phyloP scores from a whole-genome alignment of 371 early-diverging fungal genomes.

The Saksenaea oblongispora region DNA sequence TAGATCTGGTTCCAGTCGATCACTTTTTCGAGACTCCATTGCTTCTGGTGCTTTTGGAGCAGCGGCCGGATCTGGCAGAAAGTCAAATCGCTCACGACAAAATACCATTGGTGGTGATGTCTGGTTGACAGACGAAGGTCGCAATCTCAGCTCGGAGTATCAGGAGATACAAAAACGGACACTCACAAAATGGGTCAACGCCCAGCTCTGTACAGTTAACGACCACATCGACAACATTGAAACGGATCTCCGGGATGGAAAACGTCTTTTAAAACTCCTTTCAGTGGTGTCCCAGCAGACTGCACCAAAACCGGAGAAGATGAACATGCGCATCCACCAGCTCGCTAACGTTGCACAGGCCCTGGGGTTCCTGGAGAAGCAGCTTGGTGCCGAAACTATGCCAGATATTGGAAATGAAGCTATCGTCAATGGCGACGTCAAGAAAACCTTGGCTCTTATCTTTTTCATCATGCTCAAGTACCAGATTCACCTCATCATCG shows the following conservation, averaged over 20 bases:
- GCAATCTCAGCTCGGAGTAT: constrained; percentile 45
- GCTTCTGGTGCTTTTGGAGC: constrained; percentile 9
- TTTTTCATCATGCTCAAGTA: constrained; percentile 79
- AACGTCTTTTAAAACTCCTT: constrained; percentile 57
- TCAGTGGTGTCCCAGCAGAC: constrained; percentile 51
- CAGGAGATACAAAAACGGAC: constrained; percentile 74
- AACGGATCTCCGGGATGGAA: constrained; percentile 65
- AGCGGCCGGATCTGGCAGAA: constrained; percentile 6
- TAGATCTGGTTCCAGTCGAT: constrained; percentile 25
- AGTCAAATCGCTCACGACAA: constrained; percentile 8
- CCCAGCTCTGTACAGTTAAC: constrained; percentile 59
- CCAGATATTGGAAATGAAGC: constrained; percentile 80
- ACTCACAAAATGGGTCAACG: constrained; percentile 84
- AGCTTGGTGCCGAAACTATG: constrained; percentile 59
- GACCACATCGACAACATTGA: constrained; percentile 44
- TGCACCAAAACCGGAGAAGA: constrained; percentile 57
- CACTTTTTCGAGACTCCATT: constrained; percentile 9
- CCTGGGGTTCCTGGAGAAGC: constrained; percentile 64
- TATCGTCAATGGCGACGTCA: constrained; percentile 83
- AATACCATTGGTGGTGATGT: constrained; percentile 9
- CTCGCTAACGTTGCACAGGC: constrained; percentile 79
- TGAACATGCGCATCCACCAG: constrained; percentile 73
- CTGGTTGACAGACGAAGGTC: constrained; percentile 22
- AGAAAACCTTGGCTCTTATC: constrained; percentile 78
- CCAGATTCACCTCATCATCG: constrained; percentile 43